phyloP scores from a whole-genome alignment of 805 yeast genomes.

The Ogataea neopini region DNA sequence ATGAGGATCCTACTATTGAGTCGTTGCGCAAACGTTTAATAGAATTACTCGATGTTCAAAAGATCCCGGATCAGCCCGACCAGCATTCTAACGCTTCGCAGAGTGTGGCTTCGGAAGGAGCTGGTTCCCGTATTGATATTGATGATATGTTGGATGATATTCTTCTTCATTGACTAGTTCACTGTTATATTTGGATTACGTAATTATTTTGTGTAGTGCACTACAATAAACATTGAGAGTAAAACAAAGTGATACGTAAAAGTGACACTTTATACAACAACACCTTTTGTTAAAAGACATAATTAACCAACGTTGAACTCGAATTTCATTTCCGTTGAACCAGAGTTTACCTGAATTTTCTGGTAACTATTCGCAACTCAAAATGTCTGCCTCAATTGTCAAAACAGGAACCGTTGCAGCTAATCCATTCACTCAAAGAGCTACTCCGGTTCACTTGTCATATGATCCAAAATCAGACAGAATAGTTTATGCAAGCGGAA shows the following conservation, averaged over 20 bases:
- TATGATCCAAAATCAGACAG: constrained; percentile 70
- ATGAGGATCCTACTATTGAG: neutral
- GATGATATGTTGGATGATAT: constrained; percentile 5
- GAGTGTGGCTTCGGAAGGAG: neutral
- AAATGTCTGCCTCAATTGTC: constrained; percentile 23
- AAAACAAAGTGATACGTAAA: constrained; percentile 6
- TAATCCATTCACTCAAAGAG: constrained; percentile 76
- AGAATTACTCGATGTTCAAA: constrained; percentile 9
- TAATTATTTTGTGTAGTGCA: neutral
- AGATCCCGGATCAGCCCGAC: neutral
- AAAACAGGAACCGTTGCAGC: constrained; percentile 56
- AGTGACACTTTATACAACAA: neutral
- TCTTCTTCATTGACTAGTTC: neutral
- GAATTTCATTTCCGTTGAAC: neutral
- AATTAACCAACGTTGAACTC: neutral
- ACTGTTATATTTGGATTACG: too few relatives aligned
- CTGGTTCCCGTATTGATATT: constrained; percentile 1
- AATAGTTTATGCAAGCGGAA: constrained; percentile 80
- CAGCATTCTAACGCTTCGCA: neutral
- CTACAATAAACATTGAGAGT: neutral
- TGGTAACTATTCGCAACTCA: neutral
- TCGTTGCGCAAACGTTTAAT: constrained; percentile 5
- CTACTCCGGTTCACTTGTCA: constrained; percentile 67
- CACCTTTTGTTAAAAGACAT: neutral
- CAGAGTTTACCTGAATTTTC: neutral